Base-by-base conservation (phyloP, 768 basidiomycete genomes). In the Lentinula lateritia region DNA sequence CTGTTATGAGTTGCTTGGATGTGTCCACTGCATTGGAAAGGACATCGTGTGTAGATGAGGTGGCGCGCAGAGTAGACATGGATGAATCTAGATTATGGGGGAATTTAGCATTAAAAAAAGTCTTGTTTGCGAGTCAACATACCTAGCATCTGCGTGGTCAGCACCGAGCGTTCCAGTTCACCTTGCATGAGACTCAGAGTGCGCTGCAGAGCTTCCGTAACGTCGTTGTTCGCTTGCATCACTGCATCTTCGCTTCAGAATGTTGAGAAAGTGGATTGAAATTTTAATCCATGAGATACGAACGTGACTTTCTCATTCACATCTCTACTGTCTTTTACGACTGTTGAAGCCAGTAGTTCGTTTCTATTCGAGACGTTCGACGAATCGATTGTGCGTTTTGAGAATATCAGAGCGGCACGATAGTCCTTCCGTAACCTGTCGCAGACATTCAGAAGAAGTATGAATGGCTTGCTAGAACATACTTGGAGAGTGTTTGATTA, bases 161-260 rank as follows among this genome's bases (percentile, higher is more conserved):
- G 80, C 6, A 95, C 92, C 0, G 92, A 95, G 23, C 87, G 84
- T 68, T 98, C 92, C 2, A 99, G 85, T 68, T 98, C 97, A 43
- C 83, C 85, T 74, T 96, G 93, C 92, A 99, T 93, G 4, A 93
- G 75, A 12, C 76, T 80, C 41, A 93, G 82, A 3, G 95, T 98
- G 39, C 95, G 83, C 52, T 92, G 86, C 8, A 98, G 78, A 3
- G 92, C 86, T 20, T 91, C 89, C 1, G 95, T 98, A 9, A 99
- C 92, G 63, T 95, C 84, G 63, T 90, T 83, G 60, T 88, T 93
- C n/a, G 93, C 87, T 64, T 86, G 86, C 88, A 95, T 94, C 12
- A 99, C 80, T 0, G 82, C 81, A 65, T 97, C 95, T 64, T 94
- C 93, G 7, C 88, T 90, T 50, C 53, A 45, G 32, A 15, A 42